Conservation (phyloP, 345 rosid species). For the Odontarrhena argentea region DNA sequence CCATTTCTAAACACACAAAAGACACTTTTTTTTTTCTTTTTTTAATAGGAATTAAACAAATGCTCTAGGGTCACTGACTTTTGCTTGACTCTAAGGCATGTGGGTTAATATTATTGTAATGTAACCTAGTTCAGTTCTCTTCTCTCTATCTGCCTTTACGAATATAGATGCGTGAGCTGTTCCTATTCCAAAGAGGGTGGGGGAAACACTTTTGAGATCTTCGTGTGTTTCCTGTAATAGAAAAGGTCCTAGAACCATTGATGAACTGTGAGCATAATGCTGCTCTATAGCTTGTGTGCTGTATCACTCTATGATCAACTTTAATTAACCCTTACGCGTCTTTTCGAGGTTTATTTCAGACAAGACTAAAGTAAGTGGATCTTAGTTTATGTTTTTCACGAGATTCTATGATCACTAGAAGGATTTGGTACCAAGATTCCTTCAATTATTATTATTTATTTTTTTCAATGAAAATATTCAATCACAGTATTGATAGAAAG, state of each 20-base stretch:
- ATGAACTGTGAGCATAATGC: constrained; percentile 36
- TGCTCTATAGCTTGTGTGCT: constrained; percentile 39
- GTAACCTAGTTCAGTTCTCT: constrained; percentile 36
- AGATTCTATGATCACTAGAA: constrained; percentile 36
- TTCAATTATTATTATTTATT: constrained; percentile 3
- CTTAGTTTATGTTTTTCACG: constrained; percentile 35
- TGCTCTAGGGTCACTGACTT: constrained; percentile 43
- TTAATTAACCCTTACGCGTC: constrained; percentile 17
- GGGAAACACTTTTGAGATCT: constrained; percentile 39
- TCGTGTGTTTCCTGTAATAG: constrained; percentile 41
- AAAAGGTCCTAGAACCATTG: constrained; percentile 24
- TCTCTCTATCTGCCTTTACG: constrained; percentile 29
- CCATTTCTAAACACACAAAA: constrained; percentile 34
- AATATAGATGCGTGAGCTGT: constrained; percentile 36
- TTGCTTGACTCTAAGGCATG: constrained; percentile 40
- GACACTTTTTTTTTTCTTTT: constrained; percentile 28
- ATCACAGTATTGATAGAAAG: no score
- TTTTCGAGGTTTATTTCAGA: constrained; percentile 33
- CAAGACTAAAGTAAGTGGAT: constrained; percentile 35
- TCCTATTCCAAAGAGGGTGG: constrained; percentile 42
- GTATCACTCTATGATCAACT: constrained; percentile 40
- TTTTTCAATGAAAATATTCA: no score
- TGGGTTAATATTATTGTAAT: constrained; percentile 23
- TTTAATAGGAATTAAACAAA: constrained; percentile 34
- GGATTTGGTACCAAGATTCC: constrained; percentile 34